These are phyloP conservation scores for Pleurozium schreberi DNA, from an alignment of 225 moss, liverwort and hornwort genomes.

Conservation along the genomic window DNA sequence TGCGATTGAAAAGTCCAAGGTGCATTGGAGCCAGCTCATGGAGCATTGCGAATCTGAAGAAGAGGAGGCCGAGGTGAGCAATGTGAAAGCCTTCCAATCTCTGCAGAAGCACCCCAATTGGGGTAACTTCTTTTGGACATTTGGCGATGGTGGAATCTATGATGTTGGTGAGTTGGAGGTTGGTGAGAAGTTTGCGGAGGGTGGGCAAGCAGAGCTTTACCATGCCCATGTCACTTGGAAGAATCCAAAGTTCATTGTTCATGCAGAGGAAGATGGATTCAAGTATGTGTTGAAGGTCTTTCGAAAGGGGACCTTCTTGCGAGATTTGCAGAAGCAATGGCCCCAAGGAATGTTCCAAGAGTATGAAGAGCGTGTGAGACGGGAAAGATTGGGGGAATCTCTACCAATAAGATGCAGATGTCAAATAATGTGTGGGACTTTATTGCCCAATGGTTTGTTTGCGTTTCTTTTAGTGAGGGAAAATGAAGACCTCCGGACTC, in stretches of 20 bases:
- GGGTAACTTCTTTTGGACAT: not conserved
- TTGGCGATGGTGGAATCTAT: not conserved
- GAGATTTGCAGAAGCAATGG: not conserved
- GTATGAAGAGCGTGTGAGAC: accelerated
- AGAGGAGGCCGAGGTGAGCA: not conserved
- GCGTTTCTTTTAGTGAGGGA: not conserved
- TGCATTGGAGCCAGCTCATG: not conserved
- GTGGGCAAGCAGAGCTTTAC: not conserved
- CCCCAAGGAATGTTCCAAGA: accelerated
- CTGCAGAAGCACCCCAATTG: not conserved
- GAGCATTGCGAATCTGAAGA: not conserved
- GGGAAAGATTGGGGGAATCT: accelerated
- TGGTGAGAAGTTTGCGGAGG: not conserved
- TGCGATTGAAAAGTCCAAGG: not conserved
- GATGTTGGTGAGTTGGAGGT: not conserved
- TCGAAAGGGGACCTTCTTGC: not conserved
- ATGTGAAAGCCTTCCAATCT: not conserved
- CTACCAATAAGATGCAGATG: accelerated
- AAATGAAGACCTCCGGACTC: not conserved
- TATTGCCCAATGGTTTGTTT: not conserved
- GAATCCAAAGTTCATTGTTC: accelerated
- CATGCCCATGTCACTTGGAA: not conserved
- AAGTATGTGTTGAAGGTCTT: not conserved
- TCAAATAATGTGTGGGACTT: accelerated
- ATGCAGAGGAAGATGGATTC: accelerated